These are phyloP conservation scores for Fusarium sp. DNA, from an alignment of 2,329 filamentous ascomycete genomes.

Conservation along the genomic window DNA sequence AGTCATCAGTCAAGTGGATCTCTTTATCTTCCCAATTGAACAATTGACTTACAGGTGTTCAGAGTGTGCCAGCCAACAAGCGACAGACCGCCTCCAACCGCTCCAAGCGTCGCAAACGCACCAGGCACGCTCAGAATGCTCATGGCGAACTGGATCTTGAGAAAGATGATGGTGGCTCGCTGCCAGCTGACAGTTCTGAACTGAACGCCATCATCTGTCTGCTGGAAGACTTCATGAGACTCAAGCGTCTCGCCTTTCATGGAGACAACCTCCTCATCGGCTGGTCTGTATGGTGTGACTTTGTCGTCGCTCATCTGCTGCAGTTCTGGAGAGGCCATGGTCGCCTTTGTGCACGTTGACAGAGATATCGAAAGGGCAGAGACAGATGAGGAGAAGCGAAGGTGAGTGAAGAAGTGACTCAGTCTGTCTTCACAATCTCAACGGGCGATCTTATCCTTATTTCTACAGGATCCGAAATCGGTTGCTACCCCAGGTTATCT, in stretches of 20 bases:
- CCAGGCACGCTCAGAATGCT: constrained; percentile 31
- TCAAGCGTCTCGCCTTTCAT: background rate
- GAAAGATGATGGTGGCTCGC: constrained; percentile 51
- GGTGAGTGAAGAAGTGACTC: background rate
- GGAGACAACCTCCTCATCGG: background rate
- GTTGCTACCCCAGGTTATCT: background rate
- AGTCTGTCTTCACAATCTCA: background rate
- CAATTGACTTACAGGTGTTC: background rate
- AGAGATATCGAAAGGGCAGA: background rate
- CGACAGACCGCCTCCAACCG: background rate
- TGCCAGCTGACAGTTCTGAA: constrained; percentile 50
- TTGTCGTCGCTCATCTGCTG: background rate
- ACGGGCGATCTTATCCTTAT: background rate
- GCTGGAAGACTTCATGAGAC: constrained; percentile 41
- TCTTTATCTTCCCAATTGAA: accelerated
- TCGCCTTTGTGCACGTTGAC: background rate
- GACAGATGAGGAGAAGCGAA: background rate
- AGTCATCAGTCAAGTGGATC: background rate
- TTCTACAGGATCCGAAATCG: background rate
- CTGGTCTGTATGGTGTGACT: background rate
- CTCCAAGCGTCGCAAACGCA: constrained; percentile 40
- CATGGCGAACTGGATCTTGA: constrained; percentile 45
- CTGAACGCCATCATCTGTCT: constrained; percentile 40
- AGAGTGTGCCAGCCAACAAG: background rate
- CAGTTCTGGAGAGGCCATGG: background rate